phyloP scores from a whole-genome alignment of 495 filamentous ascomycete species.

The Neurospora cerealis region DNA sequence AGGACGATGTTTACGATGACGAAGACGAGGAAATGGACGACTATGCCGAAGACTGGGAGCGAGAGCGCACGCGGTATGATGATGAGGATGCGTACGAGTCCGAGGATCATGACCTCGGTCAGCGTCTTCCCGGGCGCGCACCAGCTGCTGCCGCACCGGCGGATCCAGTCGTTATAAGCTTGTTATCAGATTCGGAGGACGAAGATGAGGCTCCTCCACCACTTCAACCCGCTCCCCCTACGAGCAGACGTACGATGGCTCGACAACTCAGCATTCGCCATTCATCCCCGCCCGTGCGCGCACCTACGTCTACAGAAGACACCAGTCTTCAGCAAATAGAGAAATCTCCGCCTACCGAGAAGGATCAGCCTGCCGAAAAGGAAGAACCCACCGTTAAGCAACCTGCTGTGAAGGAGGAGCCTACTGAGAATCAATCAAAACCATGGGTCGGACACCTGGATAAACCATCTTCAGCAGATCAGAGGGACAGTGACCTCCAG shows the following conservation, averaged over 20 bases:
- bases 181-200: slow-evolving; percentile 31
- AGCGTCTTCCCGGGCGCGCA: background rate
- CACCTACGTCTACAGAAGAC: background rate
- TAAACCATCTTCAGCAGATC: background rate
- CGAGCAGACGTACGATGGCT: background rate
- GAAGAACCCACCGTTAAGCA: background rate
- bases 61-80: slow-evolving; percentile 20
- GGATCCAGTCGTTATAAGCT: slow-evolving; percentile 25
- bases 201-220: slow-evolving; percentile 8
- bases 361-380: background rate
- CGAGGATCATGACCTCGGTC: slow-evolving; percentile 17
- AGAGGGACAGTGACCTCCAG: background rate
- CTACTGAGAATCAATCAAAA: background rate
- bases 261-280: background rate
- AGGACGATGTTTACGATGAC: slow-evolving; percentile 27
- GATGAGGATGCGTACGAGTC: slow-evolving; percentile 12
- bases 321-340: background rate
- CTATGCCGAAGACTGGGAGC: slow-evolving; percentile 14
- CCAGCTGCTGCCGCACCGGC: background rate
- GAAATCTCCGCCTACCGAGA: background rate
- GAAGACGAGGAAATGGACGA: slow-evolving; percentile 13
- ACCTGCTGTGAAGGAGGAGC: background rate
- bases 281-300: background rate
- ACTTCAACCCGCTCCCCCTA: background rate
- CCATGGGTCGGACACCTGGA: background rate